Evolutionary conservation across 2,329 filamentous ascomycete genomes (phyloP).

Genomic region (Neoascochyta sp.): DNA sequence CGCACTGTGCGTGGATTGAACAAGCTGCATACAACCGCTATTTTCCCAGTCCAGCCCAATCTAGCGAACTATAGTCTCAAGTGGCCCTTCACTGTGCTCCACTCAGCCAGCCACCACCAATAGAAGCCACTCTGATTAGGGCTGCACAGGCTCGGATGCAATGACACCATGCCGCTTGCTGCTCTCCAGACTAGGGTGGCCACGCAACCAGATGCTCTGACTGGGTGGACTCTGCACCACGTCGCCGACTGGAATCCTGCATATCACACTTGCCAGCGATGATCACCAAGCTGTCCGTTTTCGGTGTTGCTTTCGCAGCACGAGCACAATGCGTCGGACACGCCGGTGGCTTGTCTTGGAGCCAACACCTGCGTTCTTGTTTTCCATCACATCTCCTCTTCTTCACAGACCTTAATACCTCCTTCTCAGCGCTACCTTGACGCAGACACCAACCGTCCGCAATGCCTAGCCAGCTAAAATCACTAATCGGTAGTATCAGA

Average conservation of each 20-base stretch:
- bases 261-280: slow-evolving; percentile 12
- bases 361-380: too few species aligned
- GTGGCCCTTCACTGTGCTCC: slow-evolving; percentile 7
- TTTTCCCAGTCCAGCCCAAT: slow-evolving; percentile 5
- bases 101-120: slow-evolving; percentile 16
- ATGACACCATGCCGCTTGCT: too few species aligned
- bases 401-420: slow-evolving; percentile 1
- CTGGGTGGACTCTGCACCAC: slow-evolving; percentile 3
- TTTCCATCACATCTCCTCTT: background rate
- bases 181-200: slow-evolving; percentile 5
- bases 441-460: slow-evolving; percentile 4
- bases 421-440: background rate
- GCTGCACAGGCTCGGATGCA: slow-evolving; percentile 7
- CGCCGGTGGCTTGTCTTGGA: too few species aligned
- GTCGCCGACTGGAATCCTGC: slow-evolving; percentile 16
- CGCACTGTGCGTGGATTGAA: slow-evolving; percentile 4
- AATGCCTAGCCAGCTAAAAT: slow-evolving; percentile 40
- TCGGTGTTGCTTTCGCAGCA: too few species aligned
- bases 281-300: slow-evolving; percentile 4
- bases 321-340: too few species aligned
- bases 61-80: slow-evolving; percentile 11
- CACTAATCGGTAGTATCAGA: slow-evolving; percentile 45
- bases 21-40: background rate
- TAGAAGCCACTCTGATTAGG: slow-evolving; percentile 6
- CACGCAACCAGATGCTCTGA: slow-evolving; percentile 6